These are phyloP conservation scores for Cicer pinnatifidum DNA, from an alignment of 306 rosid genomes.

Conservation along the genomic window DNA sequence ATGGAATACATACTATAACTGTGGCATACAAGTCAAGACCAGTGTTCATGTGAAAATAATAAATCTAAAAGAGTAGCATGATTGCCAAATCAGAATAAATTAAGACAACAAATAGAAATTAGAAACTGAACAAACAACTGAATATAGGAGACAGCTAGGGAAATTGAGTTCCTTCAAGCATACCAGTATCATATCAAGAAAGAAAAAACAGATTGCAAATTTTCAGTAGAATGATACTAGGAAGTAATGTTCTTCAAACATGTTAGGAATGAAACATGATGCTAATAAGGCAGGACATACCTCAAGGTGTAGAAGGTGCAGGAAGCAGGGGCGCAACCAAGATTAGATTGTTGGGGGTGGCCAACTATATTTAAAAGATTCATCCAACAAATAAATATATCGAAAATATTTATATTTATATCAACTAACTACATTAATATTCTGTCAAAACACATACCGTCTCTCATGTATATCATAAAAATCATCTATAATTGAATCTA, in stretches of 20 bases:
- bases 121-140: conserved; percentile 6
- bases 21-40: conserved; percentile 18
- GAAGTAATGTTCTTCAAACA: conserved; percentile 2
- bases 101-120: conserved; percentile 23
- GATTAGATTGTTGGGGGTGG: too few relatives aligned
- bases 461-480: too few relatives aligned
- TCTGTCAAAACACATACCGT: too few relatives aligned
- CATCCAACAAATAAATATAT: too few relatives aligned
- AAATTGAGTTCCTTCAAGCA: conserved; percentile 27
- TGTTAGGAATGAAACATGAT: neutral
- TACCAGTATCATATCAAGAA: neutral
- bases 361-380: too few relatives aligned
- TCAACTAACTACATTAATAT: too few relatives aligned
- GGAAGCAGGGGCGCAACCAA: too few relatives aligned
- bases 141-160: neutral
- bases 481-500: too few relatives aligned
- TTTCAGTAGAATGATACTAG: conserved; percentile 7
- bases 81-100: neutral
- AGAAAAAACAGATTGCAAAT: conserved; percentile 1
- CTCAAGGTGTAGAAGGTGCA: neutral
- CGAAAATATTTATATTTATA: too few relatives aligned
- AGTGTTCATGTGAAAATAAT: neutral
- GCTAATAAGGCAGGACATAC: neutral
- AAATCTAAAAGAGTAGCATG: conserved; percentile 15
- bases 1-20: conserved; percentile 7